These are phyloP conservation scores for Trebouxia gelatinosa DNA, from an alignment of 163 green algal species.

Conservation along the genomic window DNA sequence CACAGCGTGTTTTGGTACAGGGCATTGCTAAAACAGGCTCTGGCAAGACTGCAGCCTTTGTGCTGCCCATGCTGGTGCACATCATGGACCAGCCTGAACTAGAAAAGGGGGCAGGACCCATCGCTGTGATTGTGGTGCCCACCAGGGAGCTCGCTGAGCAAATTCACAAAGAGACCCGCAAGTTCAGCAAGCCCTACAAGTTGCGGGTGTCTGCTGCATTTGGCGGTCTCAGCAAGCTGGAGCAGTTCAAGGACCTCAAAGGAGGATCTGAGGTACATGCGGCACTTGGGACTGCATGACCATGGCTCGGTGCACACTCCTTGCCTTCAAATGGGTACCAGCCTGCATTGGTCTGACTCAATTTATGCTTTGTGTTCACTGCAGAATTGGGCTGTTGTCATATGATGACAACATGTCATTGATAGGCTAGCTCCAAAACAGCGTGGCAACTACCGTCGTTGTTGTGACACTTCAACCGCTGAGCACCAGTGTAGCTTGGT, in stretches of 20 bases:
- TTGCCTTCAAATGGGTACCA: background rate
- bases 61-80: slow-evolving; percentile 91
- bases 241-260: slow-evolving; percentile 93
- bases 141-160: slow-evolving; percentile 95
- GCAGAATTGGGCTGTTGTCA: too few relatives aligned
- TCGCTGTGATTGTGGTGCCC: slow-evolving; percentile 82
- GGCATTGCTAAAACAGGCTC: slow-evolving; percentile 95
- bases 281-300: too few relatives aligned
- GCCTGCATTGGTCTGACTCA: too few relatives aligned
- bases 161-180: slow-evolving; percentile 83
- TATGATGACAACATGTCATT: too few relatives aligned
- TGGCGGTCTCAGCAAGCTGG: slow-evolving; percentile 87
- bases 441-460: too few relatives aligned
- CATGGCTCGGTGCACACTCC: background rate
- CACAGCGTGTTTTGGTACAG: slow-evolving; percentile 3
- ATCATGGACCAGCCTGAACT: slow-evolving; percentile 83
- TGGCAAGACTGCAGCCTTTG: slow-evolving; percentile 92
- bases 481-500: too few relatives aligned
- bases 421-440: too few relatives aligned
- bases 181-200: slow-evolving; percentile 54
- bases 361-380: too few relatives aligned
- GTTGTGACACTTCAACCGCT: too few relatives aligned
- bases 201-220: slow-evolving; percentile 73
- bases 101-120: slow-evolving; percentile 73
- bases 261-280: slow-evolving; percentile 55